Conservation (phyloP, 1,284 basidiomycete genomes). For the Heterobasidion annosum region DNA sequence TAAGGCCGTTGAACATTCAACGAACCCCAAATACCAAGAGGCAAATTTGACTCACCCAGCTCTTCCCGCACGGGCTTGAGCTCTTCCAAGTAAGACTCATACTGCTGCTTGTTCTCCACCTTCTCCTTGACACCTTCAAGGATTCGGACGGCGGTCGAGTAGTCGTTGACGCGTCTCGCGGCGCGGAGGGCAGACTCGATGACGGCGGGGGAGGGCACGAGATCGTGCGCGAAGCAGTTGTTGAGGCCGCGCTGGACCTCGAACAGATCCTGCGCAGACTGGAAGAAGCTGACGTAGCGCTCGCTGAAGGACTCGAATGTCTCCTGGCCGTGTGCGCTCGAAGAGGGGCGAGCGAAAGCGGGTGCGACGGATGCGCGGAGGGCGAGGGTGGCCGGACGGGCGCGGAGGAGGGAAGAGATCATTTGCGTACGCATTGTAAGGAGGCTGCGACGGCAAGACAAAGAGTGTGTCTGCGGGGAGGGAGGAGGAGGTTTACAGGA, state of each 20-base stretch:
- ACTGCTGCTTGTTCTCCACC: conserved; percentile 93
- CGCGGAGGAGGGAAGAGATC: conserved; percentile 50
- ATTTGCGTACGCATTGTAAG: conserved; percentile 20
- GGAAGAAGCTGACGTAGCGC: conserved; percentile 92
- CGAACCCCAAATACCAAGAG: background rate
- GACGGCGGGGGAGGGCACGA: conserved; percentile 87
- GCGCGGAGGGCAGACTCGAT: conserved; percentile 88
- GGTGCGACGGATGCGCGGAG: conserved; percentile 18
- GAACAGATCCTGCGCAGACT: conserved; percentile 89
- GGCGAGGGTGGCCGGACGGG: conserved; percentile 26
- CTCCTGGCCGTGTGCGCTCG: conserved; percentile 69
- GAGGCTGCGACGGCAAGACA: background rate
- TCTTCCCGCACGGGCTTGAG: conserved; percentile 81
- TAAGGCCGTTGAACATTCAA: background rate
- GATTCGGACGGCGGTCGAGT: conserved; percentile 91
- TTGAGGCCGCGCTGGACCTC: conserved; percentile 97
- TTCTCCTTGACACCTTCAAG: conserved; percentile 92
- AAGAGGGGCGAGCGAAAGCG: conserved; percentile 37
- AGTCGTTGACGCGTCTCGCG: conserved; percentile 91
- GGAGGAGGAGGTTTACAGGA: conserved; percentile 9
- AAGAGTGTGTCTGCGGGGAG: conserved; percentile 21
- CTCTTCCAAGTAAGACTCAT: conserved; percentile 85
- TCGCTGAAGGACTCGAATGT: conserved; percentile 91
- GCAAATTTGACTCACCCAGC: conserved; percentile 57
- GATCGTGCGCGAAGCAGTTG: conserved; percentile 99